These are phyloP conservation scores for Rhodamnia argentea DNA, from an alignment of 345 rosid species.

Conservation along the genomic window DNA sequence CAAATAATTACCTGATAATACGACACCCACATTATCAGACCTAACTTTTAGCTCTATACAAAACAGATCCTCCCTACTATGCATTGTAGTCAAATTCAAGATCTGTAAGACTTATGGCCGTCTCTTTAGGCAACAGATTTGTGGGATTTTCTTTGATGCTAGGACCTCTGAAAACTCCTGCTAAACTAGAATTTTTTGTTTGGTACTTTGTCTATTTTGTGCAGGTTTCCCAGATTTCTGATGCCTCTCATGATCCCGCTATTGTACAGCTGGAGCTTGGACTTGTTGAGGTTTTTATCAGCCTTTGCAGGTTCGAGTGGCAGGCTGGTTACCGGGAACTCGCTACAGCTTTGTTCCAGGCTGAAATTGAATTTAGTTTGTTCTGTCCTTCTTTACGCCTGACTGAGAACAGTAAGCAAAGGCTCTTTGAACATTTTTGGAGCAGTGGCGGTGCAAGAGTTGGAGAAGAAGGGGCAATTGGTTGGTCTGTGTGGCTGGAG, in stretches of 20 bases:
- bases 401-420: conserved; percentile 64
- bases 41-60: background rate
- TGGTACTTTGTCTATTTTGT: conserved; percentile 1
- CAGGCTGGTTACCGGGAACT: conserved; percentile 87
- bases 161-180: background rate
- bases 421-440: conserved; percentile 97
- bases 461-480: conserved; percentile 92
- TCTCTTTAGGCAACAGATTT: background rate
- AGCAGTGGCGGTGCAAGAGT: conserved; percentile 71
- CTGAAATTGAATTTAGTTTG: conserved; percentile 80
- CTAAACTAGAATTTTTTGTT: background rate
- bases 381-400: conserved; percentile 72
- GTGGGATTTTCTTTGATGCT: background rate
- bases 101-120: background rate
- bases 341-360: conserved; percentile 87
- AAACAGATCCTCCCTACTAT: background rate
- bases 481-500: conserved; percentile 90
- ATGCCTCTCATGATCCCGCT: conserved; percentile 30
- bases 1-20: background rate
- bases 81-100: background rate
- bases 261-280: conserved; percentile 59
- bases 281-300: conserved; percentile 78
- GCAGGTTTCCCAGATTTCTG: conserved; percentile 50
- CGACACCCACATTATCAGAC: background rate
- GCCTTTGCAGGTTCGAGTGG: conserved; percentile 94